Evolutionary conservation across 2,329 filamentous ascomycete species (phyloP).

Genomic region (Microsporum ferrugineum): DNA sequence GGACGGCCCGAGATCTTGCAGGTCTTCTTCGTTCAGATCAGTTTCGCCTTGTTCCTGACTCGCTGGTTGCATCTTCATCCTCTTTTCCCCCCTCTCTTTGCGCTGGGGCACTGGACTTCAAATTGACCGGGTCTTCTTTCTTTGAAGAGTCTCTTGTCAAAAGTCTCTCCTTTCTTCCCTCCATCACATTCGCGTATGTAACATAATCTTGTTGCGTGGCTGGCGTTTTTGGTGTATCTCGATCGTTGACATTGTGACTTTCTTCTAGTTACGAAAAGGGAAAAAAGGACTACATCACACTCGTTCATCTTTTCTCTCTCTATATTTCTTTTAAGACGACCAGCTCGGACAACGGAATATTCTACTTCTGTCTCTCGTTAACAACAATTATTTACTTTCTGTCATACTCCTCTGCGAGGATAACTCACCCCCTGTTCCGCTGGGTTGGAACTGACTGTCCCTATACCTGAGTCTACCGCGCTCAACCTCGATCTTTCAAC

Average conservation of each 20-base stretch:
- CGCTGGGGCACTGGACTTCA: not conserved
- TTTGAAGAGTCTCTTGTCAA: not conserved
- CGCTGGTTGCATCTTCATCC: not conserved
- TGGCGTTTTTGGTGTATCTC: not conserved
- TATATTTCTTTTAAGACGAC: not conserved
- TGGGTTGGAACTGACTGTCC: not conserved
- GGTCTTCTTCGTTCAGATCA: not conserved
- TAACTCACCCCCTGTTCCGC: not conserved
- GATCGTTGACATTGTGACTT: not conserved
- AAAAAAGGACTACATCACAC: not conserved
- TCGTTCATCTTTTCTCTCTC: not conserved
- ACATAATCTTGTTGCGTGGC: not conserved
- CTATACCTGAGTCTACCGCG: not conserved
- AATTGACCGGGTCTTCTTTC: not conserved
- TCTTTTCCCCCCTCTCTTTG: not conserved
- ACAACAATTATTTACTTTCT: not conserved
- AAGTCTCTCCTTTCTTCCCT: not conserved
- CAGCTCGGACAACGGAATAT: not conserved
- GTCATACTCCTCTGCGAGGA: slow-evolving; percentile 4
- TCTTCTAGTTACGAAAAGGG: not conserved
- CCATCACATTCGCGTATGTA: slow-evolving; percentile 3
- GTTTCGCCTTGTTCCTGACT: not conserved
- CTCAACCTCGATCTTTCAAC: not conserved
- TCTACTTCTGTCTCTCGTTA: not conserved
- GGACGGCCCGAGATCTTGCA: slow-evolving; percentile 3